Percentiles rank a stretch among this genome's conserved stretches.
These are phyloP conservation scores for Scenedesmus sp. DNA, from an alignment of 163 green algal species.

Conservation along the genomic window DNA sequence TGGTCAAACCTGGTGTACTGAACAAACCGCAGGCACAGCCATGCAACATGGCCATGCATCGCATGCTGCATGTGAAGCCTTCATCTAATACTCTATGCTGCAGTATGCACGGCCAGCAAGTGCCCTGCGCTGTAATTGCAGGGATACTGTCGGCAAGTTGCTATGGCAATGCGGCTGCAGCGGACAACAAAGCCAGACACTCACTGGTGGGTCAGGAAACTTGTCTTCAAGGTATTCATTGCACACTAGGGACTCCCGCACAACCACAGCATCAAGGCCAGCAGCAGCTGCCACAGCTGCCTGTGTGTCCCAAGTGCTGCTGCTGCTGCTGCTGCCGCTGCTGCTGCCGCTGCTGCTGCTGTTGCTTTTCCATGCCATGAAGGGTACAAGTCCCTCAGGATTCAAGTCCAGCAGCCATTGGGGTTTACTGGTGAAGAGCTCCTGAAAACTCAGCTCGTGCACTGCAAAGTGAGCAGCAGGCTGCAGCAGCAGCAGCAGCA, in stretches of 20 bases:
- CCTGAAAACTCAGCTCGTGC: constrained; percentile 55
- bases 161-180: no score
- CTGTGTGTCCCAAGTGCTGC: not conserved
- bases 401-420: constrained; percentile 64
- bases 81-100: no score
- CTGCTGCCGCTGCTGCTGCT: not conserved
- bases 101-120: no score
- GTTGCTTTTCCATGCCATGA: constrained; percentile 15
- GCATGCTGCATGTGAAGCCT: no score
- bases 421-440: constrained; percentile 59
- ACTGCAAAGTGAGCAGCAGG: constrained; percentile 2
- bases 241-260: constrained; percentile 31
- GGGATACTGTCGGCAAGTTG: no score
- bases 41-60: no score
- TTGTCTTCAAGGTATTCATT: constrained; percentile 40
- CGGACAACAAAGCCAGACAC: not conserved
- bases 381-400: constrained; percentile 43
- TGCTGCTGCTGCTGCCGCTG: not conserved
- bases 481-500: constrained; percentile 15
- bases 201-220: constrained; percentile 17
- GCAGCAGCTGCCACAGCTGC: not conserved
- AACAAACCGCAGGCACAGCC: no score
- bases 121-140: no score
- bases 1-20: no score
- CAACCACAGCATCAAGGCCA: not conserved